Evolutionary conservation across 805 yeast genomes (phyloP).

Genomic region (Aciculoconidium aculeatum): DNA sequence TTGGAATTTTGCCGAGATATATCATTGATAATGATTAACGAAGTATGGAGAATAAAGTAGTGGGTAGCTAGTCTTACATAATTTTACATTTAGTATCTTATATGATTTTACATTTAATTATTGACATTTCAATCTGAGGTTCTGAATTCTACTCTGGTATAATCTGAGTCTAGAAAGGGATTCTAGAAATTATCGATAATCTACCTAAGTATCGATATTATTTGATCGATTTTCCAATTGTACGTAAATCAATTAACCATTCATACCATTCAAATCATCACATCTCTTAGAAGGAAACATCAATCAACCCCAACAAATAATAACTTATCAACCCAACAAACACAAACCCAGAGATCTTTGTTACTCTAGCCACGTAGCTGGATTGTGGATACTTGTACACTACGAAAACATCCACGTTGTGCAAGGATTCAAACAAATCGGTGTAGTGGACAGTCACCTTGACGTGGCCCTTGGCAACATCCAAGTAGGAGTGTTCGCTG

Average conservation of each 20-base stretch:
- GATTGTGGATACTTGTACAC: slow-evolving; percentile 54
- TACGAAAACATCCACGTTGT: slow-evolving; percentile 49
- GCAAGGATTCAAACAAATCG: slow-evolving; percentile 66
- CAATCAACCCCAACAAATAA: slow-evolving; percentile 36
- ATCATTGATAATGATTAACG: no score
- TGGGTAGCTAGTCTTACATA: no score
- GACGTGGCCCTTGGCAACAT: slow-evolving; percentile 71
- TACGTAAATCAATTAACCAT: neutral
- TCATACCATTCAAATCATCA: neutral
- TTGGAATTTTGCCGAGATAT: no score
- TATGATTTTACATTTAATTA: no score
- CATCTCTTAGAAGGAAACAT: slow-evolving; percentile 16
- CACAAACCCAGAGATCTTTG: slow-evolving; percentile 55
- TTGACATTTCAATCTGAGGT: no score
- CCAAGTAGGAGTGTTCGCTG: slow-evolving; percentile 59
- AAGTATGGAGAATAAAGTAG: no score
- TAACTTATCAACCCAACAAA: slow-evolving; percentile 54
- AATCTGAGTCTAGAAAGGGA: no score
- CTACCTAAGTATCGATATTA: no score
- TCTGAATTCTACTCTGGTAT: no score
- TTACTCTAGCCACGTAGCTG: slow-evolving; percentile 59
- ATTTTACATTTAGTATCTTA: no score
- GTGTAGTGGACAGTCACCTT: slow-evolving; percentile 54
- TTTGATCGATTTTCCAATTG: no score
- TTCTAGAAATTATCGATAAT: no score